Conservation (phyloP, 306 rosid species). For the Vicia sativa region DNA sequence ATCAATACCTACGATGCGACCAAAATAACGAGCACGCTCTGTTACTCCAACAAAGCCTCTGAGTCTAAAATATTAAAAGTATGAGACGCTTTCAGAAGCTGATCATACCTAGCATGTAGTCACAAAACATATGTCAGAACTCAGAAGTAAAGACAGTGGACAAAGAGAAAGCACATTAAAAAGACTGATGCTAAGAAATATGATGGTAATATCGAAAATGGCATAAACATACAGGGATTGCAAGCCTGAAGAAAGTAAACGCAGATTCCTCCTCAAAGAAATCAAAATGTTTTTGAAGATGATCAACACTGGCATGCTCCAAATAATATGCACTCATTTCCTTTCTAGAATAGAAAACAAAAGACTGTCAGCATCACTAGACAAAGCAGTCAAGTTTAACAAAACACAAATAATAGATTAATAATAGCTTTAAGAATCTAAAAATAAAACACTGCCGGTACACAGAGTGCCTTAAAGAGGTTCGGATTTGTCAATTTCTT, state of each 20-base stretch:
- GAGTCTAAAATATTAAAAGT: constrained; percentile 88
- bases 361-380: constrained; percentile 16
- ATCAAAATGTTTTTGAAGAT: constrained; percentile 80
- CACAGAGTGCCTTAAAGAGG: not conserved
- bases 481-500: constrained; percentile 9
- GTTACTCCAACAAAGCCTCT: constrained; percentile 99
- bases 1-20: constrained; percentile 88
- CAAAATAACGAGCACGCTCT: constrained; percentile 97
- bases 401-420: not conserved
- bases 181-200: constrained; percentile 22
- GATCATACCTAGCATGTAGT: constrained; percentile 87
- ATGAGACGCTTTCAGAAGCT: constrained; percentile 95
- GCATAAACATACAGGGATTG: constrained; percentile 78
- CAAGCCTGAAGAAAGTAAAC: constrained; percentile 80
- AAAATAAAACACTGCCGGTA: not conserved
- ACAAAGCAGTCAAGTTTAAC: constrained; percentile 18
- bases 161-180: constrained; percentile 13
- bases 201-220: constrained; percentile 31
- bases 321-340: constrained; percentile 97
- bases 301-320: constrained; percentile 84
- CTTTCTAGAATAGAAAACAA: constrained; percentile 61
- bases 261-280: constrained; percentile 92
- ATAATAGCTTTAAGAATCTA: not conserved
- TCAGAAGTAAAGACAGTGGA: constrained; percentile 38
- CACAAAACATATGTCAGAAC: constrained; percentile 41